Base-by-base conservation (phyloP, 257 asterid species). In the Plantago elongata region DNA sequence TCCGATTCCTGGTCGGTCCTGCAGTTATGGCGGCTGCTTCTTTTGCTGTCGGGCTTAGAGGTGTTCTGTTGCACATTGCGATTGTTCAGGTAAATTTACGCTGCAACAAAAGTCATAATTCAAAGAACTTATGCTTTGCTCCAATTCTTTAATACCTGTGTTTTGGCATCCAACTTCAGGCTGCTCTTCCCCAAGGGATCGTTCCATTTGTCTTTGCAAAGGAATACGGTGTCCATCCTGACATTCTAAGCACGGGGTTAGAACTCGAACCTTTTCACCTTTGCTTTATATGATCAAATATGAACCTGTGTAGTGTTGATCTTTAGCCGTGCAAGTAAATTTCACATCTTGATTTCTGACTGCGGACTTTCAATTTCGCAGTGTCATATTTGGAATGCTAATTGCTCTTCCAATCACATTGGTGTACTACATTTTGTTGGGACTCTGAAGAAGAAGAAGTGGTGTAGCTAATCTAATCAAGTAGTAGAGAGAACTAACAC, bases 371-470 rank as follows among this genome's bases (percentile, higher is more conserved):
- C 2, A 43, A 51, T 15, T 0, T 63, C 69, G 71, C 93, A 91
- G 98, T 86, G 98, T 91, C 22, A 91, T 91, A 71, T 91, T 91
- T 54, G 98, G 98, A 54, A 91, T 91, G 98, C 52, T 91, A 45
- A 57, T 91, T 51, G 98, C 98, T 10, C 84, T 91, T 3, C 98
- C 98, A 2, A 88, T 91, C 62, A 91, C 98, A 14, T 71, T 91
- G 40, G 85, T 84, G 29, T 88, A 86, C 92, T 91, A 88, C 74
- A 81, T 91, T 60, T 58, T 91, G 64, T 62, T 91, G 55, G 96
- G 94, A 43, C 81, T 91, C 40, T 88, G 87, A 13, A 44, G 62
- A 52, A 22, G 45, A 37, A n/a, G 9, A 57, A 66, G 42, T 63
- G 63, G 62, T 38, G 50, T 56, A 43, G 56, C 30, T 27, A 56